Evolutionary conservation across 1,284 basidiomycete species (phyloP).

Genomic region (Sporisorium graminicola): DNA sequence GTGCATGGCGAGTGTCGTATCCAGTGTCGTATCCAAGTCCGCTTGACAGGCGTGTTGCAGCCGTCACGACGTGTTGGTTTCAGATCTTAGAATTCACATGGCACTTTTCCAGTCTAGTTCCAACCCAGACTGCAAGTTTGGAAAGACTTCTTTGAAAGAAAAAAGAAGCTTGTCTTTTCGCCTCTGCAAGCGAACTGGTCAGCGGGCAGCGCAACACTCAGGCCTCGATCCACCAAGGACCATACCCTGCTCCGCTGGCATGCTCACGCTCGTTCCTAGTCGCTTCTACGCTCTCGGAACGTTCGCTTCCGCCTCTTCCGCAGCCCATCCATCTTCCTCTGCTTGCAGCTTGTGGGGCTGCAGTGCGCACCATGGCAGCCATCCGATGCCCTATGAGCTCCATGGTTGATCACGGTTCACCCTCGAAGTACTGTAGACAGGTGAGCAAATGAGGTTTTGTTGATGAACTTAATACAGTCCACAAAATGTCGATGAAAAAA

Average conservation of each 20-base stretch:
- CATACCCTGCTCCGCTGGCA: not conserved
- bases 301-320: no score
- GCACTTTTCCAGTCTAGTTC: not conserved
- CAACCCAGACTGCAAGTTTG: not conserved
- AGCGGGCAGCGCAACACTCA: not conserved
- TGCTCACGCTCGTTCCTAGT: no score
- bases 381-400: no score
- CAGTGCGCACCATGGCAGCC: no score
- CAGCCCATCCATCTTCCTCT: no score
- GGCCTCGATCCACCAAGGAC: not conserved
- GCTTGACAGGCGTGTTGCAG: not conserved
- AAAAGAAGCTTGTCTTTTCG: not conserved
- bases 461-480: no score
- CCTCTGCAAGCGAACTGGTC: not conserved
- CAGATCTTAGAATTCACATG: not conserved
- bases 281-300: no score
- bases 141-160: slow-evolving; percentile 2
- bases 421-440: no score
- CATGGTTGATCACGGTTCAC: no score
- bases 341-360: no score
- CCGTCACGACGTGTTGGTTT: not conserved
- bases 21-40: not conserved
- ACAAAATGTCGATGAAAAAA: not conserved
- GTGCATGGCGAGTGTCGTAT: not conserved
- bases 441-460: no score